Evolutionary conservation across 2,329 filamentous ascomycete species (phyloP).

Genomic region (Exophiala dermatitidis): DNA sequence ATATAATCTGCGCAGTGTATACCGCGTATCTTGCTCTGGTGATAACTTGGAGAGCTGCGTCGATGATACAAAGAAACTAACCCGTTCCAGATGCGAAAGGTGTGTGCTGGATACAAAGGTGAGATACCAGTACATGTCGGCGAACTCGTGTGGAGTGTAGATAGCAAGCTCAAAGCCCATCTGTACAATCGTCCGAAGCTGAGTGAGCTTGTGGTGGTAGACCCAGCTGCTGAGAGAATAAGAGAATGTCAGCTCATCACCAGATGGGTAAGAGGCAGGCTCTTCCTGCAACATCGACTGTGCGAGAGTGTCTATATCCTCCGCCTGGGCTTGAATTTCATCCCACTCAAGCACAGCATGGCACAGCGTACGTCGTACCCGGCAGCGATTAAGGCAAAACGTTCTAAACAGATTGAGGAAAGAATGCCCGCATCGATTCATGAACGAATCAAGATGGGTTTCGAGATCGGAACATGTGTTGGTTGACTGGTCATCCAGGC

Average conservation of each 20-base stretch:
- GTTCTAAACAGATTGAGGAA: constrained; percentile 80
- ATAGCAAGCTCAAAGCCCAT: constrained; percentile 90
- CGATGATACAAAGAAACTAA: constrained; percentile 55
- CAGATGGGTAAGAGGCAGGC: constrained; percentile 46
- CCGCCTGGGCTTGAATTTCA: constrained; percentile 66
- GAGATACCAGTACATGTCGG: constrained; percentile 87
- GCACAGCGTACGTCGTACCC: constrained; percentile 79
- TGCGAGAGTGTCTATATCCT: constrained; percentile 65
- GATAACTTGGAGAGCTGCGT: constrained; percentile 7
- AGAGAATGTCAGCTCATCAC: constrained; percentile 52
- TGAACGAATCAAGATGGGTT: constrained; percentile 62
- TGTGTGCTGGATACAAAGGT: constrained; percentile 64
- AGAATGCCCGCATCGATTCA: constrained; percentile 52
- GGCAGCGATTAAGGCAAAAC: constrained; percentile 82
- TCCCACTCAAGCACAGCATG: constrained; percentile 82
- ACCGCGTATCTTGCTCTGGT: constrained; percentile 22
- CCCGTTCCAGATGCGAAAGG: constrained; percentile 63
- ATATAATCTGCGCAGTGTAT: constrained; percentile 43
- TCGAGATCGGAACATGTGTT: constrained; percentile 69
- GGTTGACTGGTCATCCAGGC: constrained; percentile 65
- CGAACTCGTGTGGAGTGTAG: constrained; percentile 77
- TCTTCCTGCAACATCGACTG: constrained; percentile 55
- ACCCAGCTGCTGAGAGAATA: constrained; percentile 81
- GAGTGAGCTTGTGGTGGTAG: constrained; percentile 79
- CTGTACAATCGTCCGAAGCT: constrained; percentile 81